Percentiles rank a stretch among this genome's conserved stretches.
Conservation (phyloP, 2,329 filamentous ascomycete species). For the Neofusicoccum cordaticola region DNA sequence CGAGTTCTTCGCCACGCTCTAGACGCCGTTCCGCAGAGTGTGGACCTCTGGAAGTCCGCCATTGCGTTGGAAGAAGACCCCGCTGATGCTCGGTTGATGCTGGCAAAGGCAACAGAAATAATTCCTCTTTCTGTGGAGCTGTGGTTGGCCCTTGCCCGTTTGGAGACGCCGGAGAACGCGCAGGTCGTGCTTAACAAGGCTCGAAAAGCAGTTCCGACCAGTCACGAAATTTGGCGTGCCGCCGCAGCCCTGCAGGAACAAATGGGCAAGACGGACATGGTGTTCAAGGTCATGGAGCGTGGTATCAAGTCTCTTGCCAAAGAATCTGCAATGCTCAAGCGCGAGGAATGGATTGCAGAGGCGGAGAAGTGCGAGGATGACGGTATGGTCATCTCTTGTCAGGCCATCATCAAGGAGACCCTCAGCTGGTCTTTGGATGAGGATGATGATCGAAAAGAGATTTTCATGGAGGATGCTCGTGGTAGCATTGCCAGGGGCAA, state of each 20-base stretch:
- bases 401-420: slow-evolving; percentile 86
- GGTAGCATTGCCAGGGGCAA: slow-evolving; percentile 74
- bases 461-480: slow-evolving; percentile 92
- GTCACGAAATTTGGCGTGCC: slow-evolving; percentile 94
- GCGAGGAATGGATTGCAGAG: slow-evolving; percentile 94
- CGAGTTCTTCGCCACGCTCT: slow-evolving; percentile 87
- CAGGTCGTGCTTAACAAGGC: slow-evolving; percentile 95
- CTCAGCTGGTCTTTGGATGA: slow-evolving; percentile 91
- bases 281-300: slow-evolving; percentile 86
- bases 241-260: slow-evolving; percentile 86
- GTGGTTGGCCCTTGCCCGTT: slow-evolving; percentile 87
- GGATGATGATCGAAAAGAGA: slow-evolving; percentile 92
- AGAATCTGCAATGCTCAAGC: slow-evolving; percentile 92
- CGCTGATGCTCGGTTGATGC: slow-evolving; percentile 79
- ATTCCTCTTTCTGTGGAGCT: slow-evolving; percentile 91
- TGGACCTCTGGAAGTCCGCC: slow-evolving; percentile 95
- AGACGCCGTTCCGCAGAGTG: slow-evolving; percentile 89
- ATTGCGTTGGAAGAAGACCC: slow-evolving; percentile 93
- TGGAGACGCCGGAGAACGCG: slow-evolving; percentile 87
- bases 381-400: slow-evolving; percentile 80
- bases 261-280: slow-evolving; percentile 75
- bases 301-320: slow-evolving; percentile 84
- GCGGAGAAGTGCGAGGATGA: slow-evolving; percentile 94
- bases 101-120: slow-evolving; percentile 93
- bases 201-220: slow-evolving; percentile 88